Evolutionary conservation across 805 yeast genomes (phyloP).

Genomic region (Yamadazyma philogaea): DNA sequence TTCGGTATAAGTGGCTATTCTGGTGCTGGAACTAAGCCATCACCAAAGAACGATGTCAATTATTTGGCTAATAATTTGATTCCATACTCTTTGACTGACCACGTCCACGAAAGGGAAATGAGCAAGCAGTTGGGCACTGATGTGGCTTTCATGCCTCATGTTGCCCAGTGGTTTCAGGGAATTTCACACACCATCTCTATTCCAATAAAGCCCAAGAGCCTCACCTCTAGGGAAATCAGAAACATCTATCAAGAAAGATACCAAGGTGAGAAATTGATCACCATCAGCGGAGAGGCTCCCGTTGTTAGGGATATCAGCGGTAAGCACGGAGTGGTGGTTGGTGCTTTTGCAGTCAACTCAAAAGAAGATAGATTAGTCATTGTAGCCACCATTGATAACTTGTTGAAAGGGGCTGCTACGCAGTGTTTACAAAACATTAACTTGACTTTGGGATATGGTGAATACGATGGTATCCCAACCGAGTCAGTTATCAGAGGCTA

Average conservation of each 20-base stretch:
- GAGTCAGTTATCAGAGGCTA: constrained; percentile 53
- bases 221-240: constrained; percentile 80
- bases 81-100: constrained; percentile 95
- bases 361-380: constrained; percentile 87
- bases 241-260: constrained; percentile 84
- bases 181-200: constrained; percentile 88
- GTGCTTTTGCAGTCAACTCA: constrained; percentile 92
- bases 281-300: constrained; percentile 89
- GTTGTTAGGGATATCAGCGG: constrained; percentile 87
- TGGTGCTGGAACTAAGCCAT: constrained; percentile 99
- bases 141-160: constrained; percentile 94
- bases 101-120: constrained; percentile 93
- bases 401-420: constrained; percentile 97
- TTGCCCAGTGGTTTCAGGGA: constrained; percentile 99
- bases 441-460: constrained; percentile 83
- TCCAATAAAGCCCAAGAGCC: constrained; percentile 65
- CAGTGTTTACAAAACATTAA: constrained; percentile 97
- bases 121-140: constrained; percentile 71
- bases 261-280: constrained; percentile 79
- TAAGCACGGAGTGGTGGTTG: constrained; percentile 91
- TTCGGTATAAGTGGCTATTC: constrained; percentile 98
- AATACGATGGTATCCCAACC: constrained; percentile 91
- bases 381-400: constrained; percentile 92
- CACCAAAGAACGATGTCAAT: constrained; percentile 86
- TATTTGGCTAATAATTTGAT: constrained; percentile 77